Conservation (phyloP, 306 rosid species). For the Quercus wislizeni region DNA sequence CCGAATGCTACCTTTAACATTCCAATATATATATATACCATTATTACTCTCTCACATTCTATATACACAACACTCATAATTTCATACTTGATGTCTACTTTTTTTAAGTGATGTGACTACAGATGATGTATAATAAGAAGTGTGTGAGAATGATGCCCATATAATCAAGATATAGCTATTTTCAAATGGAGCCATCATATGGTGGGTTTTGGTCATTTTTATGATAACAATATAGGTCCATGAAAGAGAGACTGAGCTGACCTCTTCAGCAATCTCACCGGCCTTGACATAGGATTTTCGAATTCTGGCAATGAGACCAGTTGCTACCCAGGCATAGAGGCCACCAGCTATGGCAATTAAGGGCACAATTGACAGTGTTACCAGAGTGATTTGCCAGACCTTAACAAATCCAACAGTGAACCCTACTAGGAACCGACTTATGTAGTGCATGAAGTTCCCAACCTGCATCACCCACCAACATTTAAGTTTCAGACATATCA, state of each 20-base stretch:
- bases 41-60: too few species aligned
- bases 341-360: constrained; percentile 96
- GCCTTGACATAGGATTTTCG: constrained; percentile 84
- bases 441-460: constrained; percentile 91
- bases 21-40: too few species aligned
- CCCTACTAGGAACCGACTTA: constrained; percentile 77
- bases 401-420: constrained; percentile 77
- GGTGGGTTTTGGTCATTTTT: not conserved
- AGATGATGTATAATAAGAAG: too few species aligned
- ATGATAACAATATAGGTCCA: not conserved
- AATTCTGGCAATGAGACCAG: constrained; percentile 77
- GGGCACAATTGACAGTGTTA: constrained; percentile 88
- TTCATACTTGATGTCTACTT: too few species aligned
- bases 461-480: constrained; percentile 46
- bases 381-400: constrained; percentile 93
- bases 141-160: too few species aligned
- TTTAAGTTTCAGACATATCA: too few species aligned
- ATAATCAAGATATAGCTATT: too few species aligned
- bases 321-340: constrained; percentile 73
- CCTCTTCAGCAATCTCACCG: constrained; percentile 99
- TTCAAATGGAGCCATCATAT: too few species aligned
- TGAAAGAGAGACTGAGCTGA: constrained; percentile 17
- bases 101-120: too few species aligned
- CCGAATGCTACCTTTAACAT: too few species aligned
- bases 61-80: too few species aligned